Base-by-base conservation (phyloP, 768 basidiomycete species). In the Kwoniella heveanensis region DNA sequence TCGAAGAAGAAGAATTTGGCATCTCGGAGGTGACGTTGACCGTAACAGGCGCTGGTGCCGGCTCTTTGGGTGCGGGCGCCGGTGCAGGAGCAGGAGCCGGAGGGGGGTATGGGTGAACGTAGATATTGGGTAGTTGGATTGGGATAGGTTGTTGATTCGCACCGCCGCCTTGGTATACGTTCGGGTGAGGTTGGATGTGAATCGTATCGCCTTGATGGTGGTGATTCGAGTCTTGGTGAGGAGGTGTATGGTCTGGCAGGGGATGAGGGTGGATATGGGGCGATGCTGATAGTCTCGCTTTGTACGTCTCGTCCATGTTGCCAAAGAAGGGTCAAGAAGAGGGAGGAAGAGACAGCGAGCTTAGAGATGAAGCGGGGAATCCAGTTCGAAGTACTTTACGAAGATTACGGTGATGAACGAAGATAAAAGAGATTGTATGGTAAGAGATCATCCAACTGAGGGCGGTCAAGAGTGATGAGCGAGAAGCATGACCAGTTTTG, bases 41-140 rank as follows among this genome's bases (percentile, higher is more conserved):
- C 10, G 60, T 61, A 8, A 56, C 54, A 13, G 60, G 60, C 44
- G 47, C 30, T 27, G 47, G 66, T n/a, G 47, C 48, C 24, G 67
- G 56, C 9, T 9, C 48, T 19, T 47, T 47, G 19, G 46, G 57
- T 17, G 55, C 49, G 25, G 64, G 25, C 19, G 50, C 44, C 26
- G 48, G 55, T 39, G 60, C 24, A 24, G 59, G 49, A 7, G n/a
- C n/a, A n/a, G 57, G 54, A 29, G 60, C 32, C 0, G 60, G 54
- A 47, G 57, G 56, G 26, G 68, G 68, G 37, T 58, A 68, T 8
- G 73, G 60, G 55, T 71, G 60, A 37, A 71, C 68, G 61, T 70
- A 70, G 49, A 72, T 72, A 26, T 70, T 63, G 9, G 73, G 70
- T 17, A 71, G 60, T 26, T 70, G 70, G 30, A 70, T 65, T 6